A percentile compares a stretch with the other conserved stretches of the same genome.
Conservation (phyloP, 2,329 filamentous ascomycete species). For the Aspergillus sp. region DNA sequence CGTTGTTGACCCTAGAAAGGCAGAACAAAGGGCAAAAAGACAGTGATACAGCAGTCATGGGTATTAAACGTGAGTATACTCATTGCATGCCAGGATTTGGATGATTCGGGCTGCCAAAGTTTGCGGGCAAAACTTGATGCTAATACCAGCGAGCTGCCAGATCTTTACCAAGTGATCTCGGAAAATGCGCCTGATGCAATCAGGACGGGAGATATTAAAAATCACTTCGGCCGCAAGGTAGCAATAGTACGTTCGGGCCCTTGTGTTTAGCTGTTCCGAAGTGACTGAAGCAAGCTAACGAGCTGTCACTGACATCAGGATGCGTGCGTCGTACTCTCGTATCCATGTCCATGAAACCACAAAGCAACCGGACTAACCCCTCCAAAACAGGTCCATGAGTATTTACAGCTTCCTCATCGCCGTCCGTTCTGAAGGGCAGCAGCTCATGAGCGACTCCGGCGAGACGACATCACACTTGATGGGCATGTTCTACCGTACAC, state of each 20-base stretch:
- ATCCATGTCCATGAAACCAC: not conserved
- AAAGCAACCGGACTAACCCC: not conserved
- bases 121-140: not conserved
- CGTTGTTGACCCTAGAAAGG: too few relatives aligned
- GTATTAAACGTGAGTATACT: conserved; percentile 42
- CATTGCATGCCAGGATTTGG: not conserved
- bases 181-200: conserved; percentile 92
- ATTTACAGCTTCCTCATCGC: conserved; percentile 98
- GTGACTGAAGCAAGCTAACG: not conserved
- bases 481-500: conserved; percentile 98
- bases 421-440: conserved; percentile 91
- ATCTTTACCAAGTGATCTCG: conserved; percentile 72
- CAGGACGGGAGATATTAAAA: conserved; percentile 97
- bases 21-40: not conserved
- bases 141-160: conserved; percentile 25
- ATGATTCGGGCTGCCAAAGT: not conserved
- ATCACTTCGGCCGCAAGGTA: conserved; percentile 96
- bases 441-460: conserved; percentile 88
- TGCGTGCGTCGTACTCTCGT: conserved; percentile 38
- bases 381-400: conserved; percentile 70
- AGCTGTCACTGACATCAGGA: conserved; percentile 36
- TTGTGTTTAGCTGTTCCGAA: too few relatives aligned
- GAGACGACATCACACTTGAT: conserved; percentile 97
- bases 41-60: conserved; percentile 29
- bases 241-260: conserved; percentile 63